Conservation (phyloP, 164 flowering plant species). For the Houttuynia cordata region DNA sequence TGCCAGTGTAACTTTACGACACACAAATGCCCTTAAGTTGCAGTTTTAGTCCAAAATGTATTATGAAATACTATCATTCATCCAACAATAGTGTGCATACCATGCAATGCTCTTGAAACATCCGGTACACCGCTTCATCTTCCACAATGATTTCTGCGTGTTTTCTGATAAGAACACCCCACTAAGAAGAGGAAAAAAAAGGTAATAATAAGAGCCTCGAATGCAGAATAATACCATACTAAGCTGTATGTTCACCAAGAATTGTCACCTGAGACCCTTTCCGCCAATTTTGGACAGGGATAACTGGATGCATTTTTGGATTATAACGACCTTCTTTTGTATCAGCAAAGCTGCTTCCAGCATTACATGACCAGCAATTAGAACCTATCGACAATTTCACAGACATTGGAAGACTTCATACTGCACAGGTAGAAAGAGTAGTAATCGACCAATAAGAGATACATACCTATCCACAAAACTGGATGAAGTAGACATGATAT, state of each 20-base stretch:
- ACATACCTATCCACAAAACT: constrained; percentile 97
- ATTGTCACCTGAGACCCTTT: constrained; percentile 90
- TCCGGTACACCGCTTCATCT: constrained; percentile 59
- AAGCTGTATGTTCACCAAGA: background rate
- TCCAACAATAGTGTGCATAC: constrained; percentile 16
- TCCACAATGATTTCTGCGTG: constrained; percentile 74
- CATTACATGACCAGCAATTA: constrained; percentile 15
- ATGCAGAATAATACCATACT: background rate
- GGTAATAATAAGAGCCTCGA: background rate
- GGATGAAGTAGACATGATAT: constrained; percentile 78
- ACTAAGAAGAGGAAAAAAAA: constrained; percentile 27
- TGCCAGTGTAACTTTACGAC: too few species aligned
- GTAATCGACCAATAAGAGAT: background rate
- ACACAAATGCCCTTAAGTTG: too few species aligned
- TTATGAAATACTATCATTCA: too few species aligned
- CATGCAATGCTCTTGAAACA: constrained; percentile 82
- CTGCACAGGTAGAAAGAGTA: background rate
- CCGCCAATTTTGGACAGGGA: constrained; percentile 88
- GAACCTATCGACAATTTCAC: constrained; percentile 8
- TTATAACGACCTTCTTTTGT: constrained; percentile 90
- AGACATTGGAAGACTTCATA: constrained; percentile 9
- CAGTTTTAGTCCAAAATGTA: too few species aligned
- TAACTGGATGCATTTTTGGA: constrained; percentile 81
- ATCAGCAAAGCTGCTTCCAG: constrained; percentile 78
- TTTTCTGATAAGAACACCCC: constrained; percentile 82